Percentiles rank a stretch among this genome's conserved stretches.
Evolutionary conservation across 2,329 filamentous ascomycete genomes (phyloP).

Genomic region (Massarina eburnea): DNA sequence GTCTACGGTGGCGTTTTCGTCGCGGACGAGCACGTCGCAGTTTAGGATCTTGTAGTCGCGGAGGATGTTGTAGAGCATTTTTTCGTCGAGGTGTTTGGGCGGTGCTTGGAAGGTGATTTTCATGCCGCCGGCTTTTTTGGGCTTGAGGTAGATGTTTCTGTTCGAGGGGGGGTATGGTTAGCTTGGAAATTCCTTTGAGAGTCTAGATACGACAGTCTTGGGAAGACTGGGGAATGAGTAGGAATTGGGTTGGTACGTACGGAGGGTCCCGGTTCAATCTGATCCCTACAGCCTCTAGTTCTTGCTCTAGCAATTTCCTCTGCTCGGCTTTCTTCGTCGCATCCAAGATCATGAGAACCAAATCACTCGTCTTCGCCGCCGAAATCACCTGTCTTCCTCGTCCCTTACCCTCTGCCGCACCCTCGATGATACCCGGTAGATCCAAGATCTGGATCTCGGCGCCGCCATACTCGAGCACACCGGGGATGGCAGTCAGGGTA

Average conservation of each 20-base stretch:
- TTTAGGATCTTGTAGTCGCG: slow-evolving; percentile 99
- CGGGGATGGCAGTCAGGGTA: slow-evolving; percentile 93
- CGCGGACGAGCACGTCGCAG: slow-evolving; percentile 91
- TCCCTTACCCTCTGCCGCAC: slow-evolving; percentile 92
- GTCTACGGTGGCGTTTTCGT: slow-evolving; percentile 91
- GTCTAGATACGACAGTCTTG: neutral
- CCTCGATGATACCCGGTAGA: slow-evolving; percentile 97
- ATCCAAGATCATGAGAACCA: slow-evolving; percentile 96
- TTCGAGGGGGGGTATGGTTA: neutral
- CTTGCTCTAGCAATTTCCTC: slow-evolving; percentile 82
- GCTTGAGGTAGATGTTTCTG: slow-evolving; percentile 95
- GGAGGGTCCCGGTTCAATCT: slow-evolving; percentile 88
- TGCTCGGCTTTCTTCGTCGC: slow-evolving; percentile 97
- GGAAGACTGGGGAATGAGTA: neutral
- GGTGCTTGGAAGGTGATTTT: slow-evolving; percentile 94
- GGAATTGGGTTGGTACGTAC: slow-evolving; percentile 54
- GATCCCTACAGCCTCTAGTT: slow-evolving; percentile 94
- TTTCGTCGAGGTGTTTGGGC: slow-evolving; percentile 91
- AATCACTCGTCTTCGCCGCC: slow-evolving; percentile 95
- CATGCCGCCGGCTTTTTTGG: slow-evolving; percentile 95
- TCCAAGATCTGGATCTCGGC: slow-evolving; percentile 98
- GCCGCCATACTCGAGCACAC: slow-evolving; percentile 95
- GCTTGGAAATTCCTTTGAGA: neutral
- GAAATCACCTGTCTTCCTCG: slow-evolving; percentile 95
- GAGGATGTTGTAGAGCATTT: slow-evolving; percentile 97